Evolutionary conservation across 75 land plant genomes (phyloP).

Genomic region (Ceratopteris richardii): DNA sequence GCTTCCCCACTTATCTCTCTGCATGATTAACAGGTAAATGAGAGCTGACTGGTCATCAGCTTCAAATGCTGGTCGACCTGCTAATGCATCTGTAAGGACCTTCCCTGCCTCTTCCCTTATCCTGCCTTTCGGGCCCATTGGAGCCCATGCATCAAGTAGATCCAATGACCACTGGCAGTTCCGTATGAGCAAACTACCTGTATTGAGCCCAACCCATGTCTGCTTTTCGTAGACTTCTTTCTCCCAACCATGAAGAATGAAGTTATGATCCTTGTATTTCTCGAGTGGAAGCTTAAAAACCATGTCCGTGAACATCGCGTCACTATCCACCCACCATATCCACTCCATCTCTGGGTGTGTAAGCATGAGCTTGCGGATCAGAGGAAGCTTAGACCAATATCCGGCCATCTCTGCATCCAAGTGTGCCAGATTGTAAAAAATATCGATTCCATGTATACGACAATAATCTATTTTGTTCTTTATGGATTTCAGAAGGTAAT

Average conservation of each 20-base stretch:
- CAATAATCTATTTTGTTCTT: constrained; percentile 88
- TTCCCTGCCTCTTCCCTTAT: constrained; percentile 63
- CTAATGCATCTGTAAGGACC: constrained; percentile 47
- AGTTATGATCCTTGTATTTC: constrained; percentile 47
- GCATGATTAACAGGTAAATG: constrained; percentile 47
- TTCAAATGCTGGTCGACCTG: constrained; percentile 68
- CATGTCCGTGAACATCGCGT: constrained; percentile 73
- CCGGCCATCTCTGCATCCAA: constrained; percentile 57
- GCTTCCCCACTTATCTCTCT: constrained; percentile 43
- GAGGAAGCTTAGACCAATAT: constrained; percentile 71
- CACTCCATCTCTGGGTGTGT: constrained; percentile 73
- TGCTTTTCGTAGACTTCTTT: constrained; percentile 51
- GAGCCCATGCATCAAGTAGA: constrained; percentile 75
- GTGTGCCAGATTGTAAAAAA: constrained; percentile 66
- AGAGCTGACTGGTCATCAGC: constrained; percentile 77
- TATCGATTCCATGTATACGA: constrained; percentile 58
- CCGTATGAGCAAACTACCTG: constrained; percentile 63
- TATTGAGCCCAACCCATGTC: constrained; percentile 68
- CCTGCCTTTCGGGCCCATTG: constrained; percentile 71
- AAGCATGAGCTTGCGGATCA: constrained; percentile 58
- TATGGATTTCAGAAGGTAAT: constrained; percentile 53
- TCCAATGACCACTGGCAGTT: constrained; percentile 89
- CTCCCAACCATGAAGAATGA: constrained; percentile 75
- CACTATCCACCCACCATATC: constrained; percentile 79
- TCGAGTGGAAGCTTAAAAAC: constrained; percentile 64